Evolutionary conservation across 2,329 filamentous ascomycete genomes (phyloP).

Genomic region (Aspergillus sergii): DNA sequence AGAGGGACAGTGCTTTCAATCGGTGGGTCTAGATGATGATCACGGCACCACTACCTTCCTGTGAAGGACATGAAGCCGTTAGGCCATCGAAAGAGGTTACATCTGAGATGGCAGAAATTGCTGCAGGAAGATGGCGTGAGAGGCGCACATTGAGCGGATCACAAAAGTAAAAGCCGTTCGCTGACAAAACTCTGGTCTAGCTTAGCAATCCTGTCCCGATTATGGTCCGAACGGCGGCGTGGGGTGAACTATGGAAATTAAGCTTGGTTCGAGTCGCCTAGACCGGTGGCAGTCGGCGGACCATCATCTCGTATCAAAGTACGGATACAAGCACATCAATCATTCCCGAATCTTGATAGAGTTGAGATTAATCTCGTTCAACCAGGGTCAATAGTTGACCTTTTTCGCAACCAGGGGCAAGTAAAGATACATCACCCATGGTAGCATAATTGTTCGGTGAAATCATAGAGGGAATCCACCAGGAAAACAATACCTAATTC

Average conservation of each 20-base stretch:
- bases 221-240: slow-evolving; percentile 3
- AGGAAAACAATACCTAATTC: background rate
- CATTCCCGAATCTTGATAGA: background rate
- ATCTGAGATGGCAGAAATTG: slow-evolving; percentile 5
- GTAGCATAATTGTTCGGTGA: background rate
- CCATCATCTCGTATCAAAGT: background rate
- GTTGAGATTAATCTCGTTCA: background rate
- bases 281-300: background rate
- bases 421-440: background rate
- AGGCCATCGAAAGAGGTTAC: slow-evolving; percentile 24
- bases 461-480: background rate
- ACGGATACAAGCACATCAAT: background rate
- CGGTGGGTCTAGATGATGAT: slow-evolving; percentile 9
- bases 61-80: slow-evolving; percentile 19
- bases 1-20: slow-evolving; percentile 5
- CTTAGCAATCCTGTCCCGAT: slow-evolving; percentile 8
- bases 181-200: slow-evolving; percentile 17
- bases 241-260: background rate
- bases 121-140: slow-evolving; percentile 1
- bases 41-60: slow-evolving; percentile 21
- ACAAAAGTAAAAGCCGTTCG: background rate
- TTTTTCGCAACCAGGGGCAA: background rate
- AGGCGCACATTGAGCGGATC: background rate
- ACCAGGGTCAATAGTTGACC: background rate
- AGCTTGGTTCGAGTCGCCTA: slow-evolving; percentile 3